Base-by-base conservation (phyloP, 495 filamentous ascomycete species). In the Pyrenopolyporus hunteri region DNA sequence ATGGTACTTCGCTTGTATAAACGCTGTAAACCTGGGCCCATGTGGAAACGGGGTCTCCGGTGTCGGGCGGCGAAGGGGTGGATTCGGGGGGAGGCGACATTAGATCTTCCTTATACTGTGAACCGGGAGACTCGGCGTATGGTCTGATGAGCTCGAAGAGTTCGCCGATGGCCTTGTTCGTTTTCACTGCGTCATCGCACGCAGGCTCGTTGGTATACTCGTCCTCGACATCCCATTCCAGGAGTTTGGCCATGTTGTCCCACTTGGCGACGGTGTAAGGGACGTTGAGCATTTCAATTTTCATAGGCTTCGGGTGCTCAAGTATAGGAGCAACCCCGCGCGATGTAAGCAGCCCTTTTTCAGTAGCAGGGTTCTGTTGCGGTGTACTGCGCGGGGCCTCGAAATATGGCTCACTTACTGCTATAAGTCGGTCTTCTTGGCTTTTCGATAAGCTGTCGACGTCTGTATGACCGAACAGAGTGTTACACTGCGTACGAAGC, bases 281-380 rank as follows among this genome's bases (percentile, higher is more conserved):
- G 6, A 25, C 55, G 23, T 66, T 48, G 16, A 62, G 52, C 22
- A 29, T 31, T n/a, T 31, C 42, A 10, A 56, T 37, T 5, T 26
- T 23, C 2, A 1, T 17, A 0, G 17, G 58, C 43, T 2, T 23
- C 10, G 66, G 37, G n/a, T 66, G 49, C 5, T 14, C 0, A 16
- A 65, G 48, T 11, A 14, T 10, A 10, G 13, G 7, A 14, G 49
- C 65, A 9, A 57, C 4, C 0, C 17, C 7, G 17, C 6, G 13
- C 9, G 33, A 55, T n/a, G 5, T 13, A 4, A 57, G 1, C 0
- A 20, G 19, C 22, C 31, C 58, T 3, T 9, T 22, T 0, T 50
- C 31, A 0, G 4, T 28, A 1, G 5, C 2, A 2, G 28, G 0
- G 13, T 65, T 13, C 50, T 47, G 56, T 8, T 33, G 33, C 46